phyloP scores from a whole-genome alignment of 345 rosid species.

The Cardamine occulta region DNA sequence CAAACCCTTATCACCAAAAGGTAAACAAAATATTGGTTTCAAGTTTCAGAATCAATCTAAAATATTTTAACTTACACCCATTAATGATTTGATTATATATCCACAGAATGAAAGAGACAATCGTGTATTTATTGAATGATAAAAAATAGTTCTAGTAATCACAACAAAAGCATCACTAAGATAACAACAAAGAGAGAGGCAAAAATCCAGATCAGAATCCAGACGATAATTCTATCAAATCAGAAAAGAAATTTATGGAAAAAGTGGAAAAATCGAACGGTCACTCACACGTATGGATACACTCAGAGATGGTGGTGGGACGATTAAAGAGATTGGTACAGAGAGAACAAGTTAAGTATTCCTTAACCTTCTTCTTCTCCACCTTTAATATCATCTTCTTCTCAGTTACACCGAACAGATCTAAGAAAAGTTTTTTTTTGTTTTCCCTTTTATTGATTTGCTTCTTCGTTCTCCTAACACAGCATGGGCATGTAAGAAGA shows the following conservation, averaged over 20 bases:
- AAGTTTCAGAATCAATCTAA: background rate
- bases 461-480: constrained; percentile 48
- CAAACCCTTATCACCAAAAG: background rate
- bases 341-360: constrained; percentile 21
- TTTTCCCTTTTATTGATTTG: constrained; percentile 35
- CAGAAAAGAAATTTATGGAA: background rate
- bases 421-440: background rate
- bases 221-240: background rate
- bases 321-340: constrained; percentile 14
- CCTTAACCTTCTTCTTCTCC: background rate
- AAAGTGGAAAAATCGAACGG: background rate
- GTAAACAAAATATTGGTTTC: background rate
- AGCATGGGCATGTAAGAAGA: constrained; percentile 9
- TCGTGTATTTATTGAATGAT: background rate
- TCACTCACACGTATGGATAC: constrained; percentile 31
- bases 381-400: background rate
- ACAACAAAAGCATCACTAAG: constrained; percentile 8
- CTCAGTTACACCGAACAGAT: background rate
- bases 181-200: background rate
- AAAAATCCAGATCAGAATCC: background rate
- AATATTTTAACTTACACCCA: background rate
- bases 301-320: constrained; percentile 35
- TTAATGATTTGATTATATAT: background rate
- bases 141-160: background rate
- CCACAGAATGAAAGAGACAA: background rate